Evolutionary conservation across 2,329 filamentous ascomycete species (phyloP).

Genomic region (Paraphaeosphaeria minitans): DNA sequence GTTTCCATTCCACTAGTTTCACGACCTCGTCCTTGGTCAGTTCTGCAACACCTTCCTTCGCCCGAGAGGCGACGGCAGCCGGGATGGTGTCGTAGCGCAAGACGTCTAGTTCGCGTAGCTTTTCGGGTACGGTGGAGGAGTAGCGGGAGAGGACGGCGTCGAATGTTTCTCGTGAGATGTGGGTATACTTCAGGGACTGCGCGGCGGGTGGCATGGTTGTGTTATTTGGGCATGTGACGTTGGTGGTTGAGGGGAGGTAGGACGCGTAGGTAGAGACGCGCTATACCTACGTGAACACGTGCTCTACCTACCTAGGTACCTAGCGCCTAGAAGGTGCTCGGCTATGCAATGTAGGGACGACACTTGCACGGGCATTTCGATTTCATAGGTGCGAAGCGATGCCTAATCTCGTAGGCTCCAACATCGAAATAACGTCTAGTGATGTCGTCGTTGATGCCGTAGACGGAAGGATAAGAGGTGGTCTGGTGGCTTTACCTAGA

Average conservation of each 20-base stretch:
- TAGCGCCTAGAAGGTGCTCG: neutral
- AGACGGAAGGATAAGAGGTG: no score
- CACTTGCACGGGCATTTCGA: no score
- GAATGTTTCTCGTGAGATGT: slow-evolving; percentile 7
- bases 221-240: neutral
- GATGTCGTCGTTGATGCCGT: no score
- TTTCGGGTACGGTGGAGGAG: slow-evolving; percentile 28
- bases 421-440: no score
- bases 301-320: neutral
- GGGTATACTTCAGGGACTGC: slow-evolving; percentile 3
- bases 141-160: slow-evolving; percentile 30
- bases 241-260: neutral
- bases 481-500: no score
- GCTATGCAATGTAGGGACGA: no score
- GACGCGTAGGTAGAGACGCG: neutral
- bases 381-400: no score
- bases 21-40: slow-evolving; percentile 39
- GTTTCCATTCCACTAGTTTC: slow-evolving; percentile 48
- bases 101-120: slow-evolving; percentile 38
- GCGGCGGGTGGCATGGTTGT: neutral
- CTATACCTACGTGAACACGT: neutral
- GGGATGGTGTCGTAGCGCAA: slow-evolving; percentile 41
- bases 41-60: slow-evolving; percentile 13
- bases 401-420: no score
- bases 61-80: slow-evolving; percentile 20